Base-by-base conservation (phyloP, 2,329 filamentous ascomycete species). In the Pseudogymnoascus sp. region DNA sequence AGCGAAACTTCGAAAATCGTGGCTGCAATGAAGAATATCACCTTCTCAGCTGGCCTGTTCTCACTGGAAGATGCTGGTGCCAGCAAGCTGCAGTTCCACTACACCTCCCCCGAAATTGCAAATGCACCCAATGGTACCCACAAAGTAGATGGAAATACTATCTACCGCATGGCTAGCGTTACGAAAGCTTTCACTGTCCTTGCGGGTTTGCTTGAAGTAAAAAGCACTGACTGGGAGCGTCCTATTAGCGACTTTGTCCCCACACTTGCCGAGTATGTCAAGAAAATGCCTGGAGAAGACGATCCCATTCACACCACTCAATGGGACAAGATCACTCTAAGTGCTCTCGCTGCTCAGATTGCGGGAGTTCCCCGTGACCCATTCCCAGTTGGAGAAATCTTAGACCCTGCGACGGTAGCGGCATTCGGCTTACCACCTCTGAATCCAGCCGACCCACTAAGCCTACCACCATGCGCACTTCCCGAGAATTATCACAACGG, bases 161-260 rank as follows among this genome's bases (percentile, higher is more conserved):
- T 79, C 15, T 78, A 77, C 64, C 73, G 74, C 11, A 66, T 78
- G 13, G 77, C 75, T 1, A 78, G 74, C 63, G 66, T 74, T 35
- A 71, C 71, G 9, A 78, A 76, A 60, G 66, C 74, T 3, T 67
- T 76, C 60, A 75, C 75, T 0, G 73, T 75, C 31, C 73, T 75
- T 41, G 69, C 74, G 1, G 71, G 73, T 2, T 66, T 78, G 35
- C 62, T 75, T 0, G 64, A 73, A 36, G 63, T 77, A 4, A 69
- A 71, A 0, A 66, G 67, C 5, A 64, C 63, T 1, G 69, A 76
- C 58, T 77, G 75, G 68, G 64, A 71, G n/a, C 68, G 66, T 2
- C 67, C 68, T n/a, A 65, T 75, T 5, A 69, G 66, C 15, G 66
- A 70, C 17, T 67, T 71, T 17, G 61, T 74, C 17, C 69, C 73